Conservation (phyloP, 768 basidiomycete species). For the Kwoniella dejecticola region DNA sequence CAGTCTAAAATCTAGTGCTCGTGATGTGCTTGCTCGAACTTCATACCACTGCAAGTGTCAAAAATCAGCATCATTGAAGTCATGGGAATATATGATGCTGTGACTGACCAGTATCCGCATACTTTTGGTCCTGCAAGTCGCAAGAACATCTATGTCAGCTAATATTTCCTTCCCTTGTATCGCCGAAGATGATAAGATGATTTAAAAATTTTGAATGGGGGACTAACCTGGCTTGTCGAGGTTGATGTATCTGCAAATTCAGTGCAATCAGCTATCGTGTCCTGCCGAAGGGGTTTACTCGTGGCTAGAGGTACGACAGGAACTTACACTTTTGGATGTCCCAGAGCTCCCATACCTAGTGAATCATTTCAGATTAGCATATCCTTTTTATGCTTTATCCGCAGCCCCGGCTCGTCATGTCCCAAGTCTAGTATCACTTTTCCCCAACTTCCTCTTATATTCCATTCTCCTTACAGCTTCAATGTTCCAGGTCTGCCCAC, state of each 20-base stretch:
- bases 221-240: slow-evolving; percentile 75
- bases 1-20: slow-evolving; percentile 60
- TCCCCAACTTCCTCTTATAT: too few species aligned
- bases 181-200: too few species aligned
- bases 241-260: slow-evolving; percentile 71
- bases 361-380: background rate
- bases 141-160: background rate
- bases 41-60: slow-evolving; percentile 71
- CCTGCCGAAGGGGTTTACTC: too few species aligned
- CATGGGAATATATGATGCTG: slow-evolving; percentile 1
- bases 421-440: slow-evolving; percentile 8
- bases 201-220: too few species aligned
- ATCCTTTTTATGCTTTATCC: background rate
- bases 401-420: background rate
- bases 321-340: slow-evolving; percentile 80
- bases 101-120: slow-evolving; percentile 73
- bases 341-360: slow-evolving; percentile 86
- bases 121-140: slow-evolving; percentile 61
- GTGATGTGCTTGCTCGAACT: slow-evolving; percentile 83
- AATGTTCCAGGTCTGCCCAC: too few species aligned
- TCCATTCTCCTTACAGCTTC: too few species aligned
- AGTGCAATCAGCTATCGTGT: background rate
- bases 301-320: background rate
- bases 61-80: background rate
- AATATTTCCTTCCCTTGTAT: background rate